Evolutionary conservation across 108 stramenopile species (phyloP).

Genomic region (Skeletonema marinoi): DNA sequence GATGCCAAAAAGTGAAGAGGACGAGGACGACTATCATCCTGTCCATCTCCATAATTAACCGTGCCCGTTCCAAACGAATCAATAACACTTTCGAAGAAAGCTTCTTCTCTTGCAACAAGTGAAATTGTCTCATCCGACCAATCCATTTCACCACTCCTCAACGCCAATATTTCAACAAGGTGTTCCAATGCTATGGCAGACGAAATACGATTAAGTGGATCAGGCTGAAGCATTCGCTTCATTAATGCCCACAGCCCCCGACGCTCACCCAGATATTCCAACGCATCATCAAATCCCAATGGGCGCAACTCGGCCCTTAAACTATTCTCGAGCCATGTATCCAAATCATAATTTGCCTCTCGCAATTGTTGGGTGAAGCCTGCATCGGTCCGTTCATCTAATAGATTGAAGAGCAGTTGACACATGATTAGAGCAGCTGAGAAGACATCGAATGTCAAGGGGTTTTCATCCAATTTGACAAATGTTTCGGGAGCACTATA

Average conservation of each 20-base stretch:
- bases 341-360: constrained; percentile 63
- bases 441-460: constrained; percentile 69
- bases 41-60: no score
- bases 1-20: constrained; percentile 85
- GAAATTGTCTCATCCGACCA: constrained; percentile 23
- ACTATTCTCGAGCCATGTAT: constrained; percentile 66
- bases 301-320: constrained; percentile 62
- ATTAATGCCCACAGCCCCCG: constrained; percentile 71
- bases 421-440: constrained; percentile 66
- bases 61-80: constrained; percentile 51
- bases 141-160: constrained; percentile 20
- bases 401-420: constrained; percentile 74
- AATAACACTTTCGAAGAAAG: constrained; percentile 65
- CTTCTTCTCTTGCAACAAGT: constrained; percentile 35
- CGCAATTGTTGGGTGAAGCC: constrained; percentile 70
- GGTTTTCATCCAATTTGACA: constrained; percentile 35
- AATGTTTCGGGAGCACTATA: constrained; percentile 82
- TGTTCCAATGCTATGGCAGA: constrained; percentile 51
- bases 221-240: constrained; percentile 47
- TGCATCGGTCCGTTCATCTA: constrained; percentile 82
- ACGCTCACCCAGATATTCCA: constrained; percentile 58
- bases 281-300: constrained; percentile 58
- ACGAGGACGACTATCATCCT: constrained; percentile 44
- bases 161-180: constrained; percentile 36
- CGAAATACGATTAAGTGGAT: constrained; percentile 59